Evolutionary conservation across 2,329 filamentous ascomycete species (phyloP), one percentile per base, ranked within the genome.

Genomic region (Dendrostoma leiphaemia): DNA sequence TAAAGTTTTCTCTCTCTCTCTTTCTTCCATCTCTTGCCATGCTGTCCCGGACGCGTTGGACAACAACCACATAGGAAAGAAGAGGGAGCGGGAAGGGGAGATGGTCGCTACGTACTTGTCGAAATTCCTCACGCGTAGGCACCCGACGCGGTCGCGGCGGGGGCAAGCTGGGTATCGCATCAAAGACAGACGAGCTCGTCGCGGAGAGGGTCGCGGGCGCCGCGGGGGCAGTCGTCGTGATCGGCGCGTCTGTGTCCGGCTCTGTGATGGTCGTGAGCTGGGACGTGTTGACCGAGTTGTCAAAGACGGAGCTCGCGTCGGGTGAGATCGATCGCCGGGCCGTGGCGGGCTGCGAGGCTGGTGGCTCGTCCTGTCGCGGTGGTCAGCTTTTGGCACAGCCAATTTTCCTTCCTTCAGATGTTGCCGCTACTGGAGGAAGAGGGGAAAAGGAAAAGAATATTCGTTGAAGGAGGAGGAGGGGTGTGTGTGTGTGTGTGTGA

Each of bases 101-200:
- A 17, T 3, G 29, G 31, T 26, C 48, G n/a, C 12, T 48, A 59
- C 70, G 43, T 67, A 81, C 79, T 71, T 78, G 71, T 70, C 77
- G 72, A 40, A 79, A 74, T 62, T 82, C 75, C 60, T 82, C 78
- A 45, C 79, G 75, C 55, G 78, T 81, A 64, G 81, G 60, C 21
- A 61, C 52, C 37, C 37, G 55, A 37, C 60, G 62, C 51, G 58
- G 63, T 54, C 60, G 59, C 12, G 54, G 58, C 44, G 59, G 61
- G n/a, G 54, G 59, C 48, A 52, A 48, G 4, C 31, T 35, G 21
- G 29, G 17, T 9, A 51, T 10, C 15, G 43, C 7, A 13, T 45
- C 35, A 12, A 55, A 12, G 49, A 48, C n/a, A 38, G 50, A 5
- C 35, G 26, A 15, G 52, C 31, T 12, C 35, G 38, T 37, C 29